These are phyloP conservation scores for Patellaria atrata DNA, from an alignment of 495 filamentous ascomycete species.

Conservation along the genomic window DNA sequence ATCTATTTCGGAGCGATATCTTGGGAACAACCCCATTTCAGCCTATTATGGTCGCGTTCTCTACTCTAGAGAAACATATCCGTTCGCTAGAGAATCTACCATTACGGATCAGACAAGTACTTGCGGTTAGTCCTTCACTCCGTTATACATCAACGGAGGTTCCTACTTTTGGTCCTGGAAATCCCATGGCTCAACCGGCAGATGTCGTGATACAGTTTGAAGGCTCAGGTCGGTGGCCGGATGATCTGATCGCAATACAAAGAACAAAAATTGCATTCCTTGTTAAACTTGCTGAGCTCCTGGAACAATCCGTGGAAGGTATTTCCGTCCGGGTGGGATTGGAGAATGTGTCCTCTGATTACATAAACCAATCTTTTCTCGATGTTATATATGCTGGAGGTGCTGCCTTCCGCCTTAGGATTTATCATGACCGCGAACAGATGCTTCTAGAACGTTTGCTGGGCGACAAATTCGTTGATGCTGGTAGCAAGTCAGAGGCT, in stretches of 20 bases:
- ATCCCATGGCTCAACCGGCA: conserved; percentile 32
- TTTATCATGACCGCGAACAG: conserved; percentile 74
- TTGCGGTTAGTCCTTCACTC: conserved; percentile 52
- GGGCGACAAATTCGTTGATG: conserved; percentile 53
- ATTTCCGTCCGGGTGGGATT: conserved; percentile 56
- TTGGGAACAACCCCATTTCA: conserved; percentile 39
- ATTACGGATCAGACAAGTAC: conserved; percentile 62
- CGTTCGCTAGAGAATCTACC: conserved; percentile 65
- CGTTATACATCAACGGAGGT: conserved; percentile 52
- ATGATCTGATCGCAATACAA: conserved; percentile 78
- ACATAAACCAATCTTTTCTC: conserved; percentile 68
- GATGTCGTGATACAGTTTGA: conserved; percentile 82
- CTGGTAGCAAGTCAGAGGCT: conserved; percentile 47
- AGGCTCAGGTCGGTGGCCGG: conserved; percentile 85
- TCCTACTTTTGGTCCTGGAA: conserved; percentile 25
- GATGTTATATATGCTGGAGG: conserved; percentile 63
- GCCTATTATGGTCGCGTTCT: conserved; percentile 45
- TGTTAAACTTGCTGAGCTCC: conserved; percentile 57
- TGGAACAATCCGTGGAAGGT: conserved; percentile 39
- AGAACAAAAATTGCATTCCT: conserved; percentile 88
- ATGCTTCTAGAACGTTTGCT: conserved; percentile 61
- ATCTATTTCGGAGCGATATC: conserved; percentile 18
- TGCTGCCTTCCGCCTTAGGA: conserved; percentile 50
- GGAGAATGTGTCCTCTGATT: conserved; percentile 52
- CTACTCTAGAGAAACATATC: conserved; percentile 55